Evolutionary conservation across 371 early-diverging fungal species (phyloP).

Genomic region (Coemansia sp.): DNA sequence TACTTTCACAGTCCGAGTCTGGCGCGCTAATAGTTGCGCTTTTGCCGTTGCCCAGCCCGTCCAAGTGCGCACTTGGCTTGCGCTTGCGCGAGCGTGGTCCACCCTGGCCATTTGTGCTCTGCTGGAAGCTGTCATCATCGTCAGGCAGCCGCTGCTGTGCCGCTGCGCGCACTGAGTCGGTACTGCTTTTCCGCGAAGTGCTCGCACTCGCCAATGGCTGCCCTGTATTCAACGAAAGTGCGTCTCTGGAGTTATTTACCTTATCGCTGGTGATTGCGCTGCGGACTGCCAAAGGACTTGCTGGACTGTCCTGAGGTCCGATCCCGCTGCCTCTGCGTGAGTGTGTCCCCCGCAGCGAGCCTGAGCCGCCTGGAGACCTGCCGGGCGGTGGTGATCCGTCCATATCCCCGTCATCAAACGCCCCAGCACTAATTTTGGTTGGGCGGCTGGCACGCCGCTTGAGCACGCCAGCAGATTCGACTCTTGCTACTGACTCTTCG

Average conservation of each 20-base stretch:
- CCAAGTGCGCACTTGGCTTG: slow-evolving; percentile 25
- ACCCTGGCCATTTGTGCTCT: slow-evolving; percentile 5
- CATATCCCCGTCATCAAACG: slow-evolving; percentile 3
- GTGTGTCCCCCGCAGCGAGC: slow-evolving; percentile 6
- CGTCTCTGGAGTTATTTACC: slow-evolving; percentile 9
- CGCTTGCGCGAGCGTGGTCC: slow-evolving; percentile 32
- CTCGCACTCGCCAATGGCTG: background rate
- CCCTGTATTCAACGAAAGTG: slow-evolving; percentile 10
- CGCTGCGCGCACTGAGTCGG: slow-evolving; percentile 6
- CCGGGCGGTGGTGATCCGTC: background rate
- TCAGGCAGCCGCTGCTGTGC: background rate
- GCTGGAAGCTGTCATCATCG: background rate
- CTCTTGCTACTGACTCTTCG: slow-evolving; percentile 17
- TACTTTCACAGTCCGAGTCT: slow-evolving; percentile 8
- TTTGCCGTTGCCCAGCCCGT: background rate
- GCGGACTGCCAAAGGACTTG: background rate
- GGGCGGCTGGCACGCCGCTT: slow-evolving; percentile 39
- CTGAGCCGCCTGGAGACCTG: slow-evolving; percentile 15
- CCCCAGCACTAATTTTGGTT: background rate
- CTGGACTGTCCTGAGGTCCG: slow-evolving; percentile 3
- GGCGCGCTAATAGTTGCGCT: background rate
- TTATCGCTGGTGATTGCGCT: background rate
- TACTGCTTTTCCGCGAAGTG: slow-evolving; percentile 23
- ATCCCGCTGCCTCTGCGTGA: slow-evolving; percentile 33
- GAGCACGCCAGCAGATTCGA: slow-evolving; percentile 10